Percentiles rank a stretch among this genome's conserved stretches.
Conservation (phyloP, 148 eudicot species). For the Vaccinium corymbosum region DNA sequence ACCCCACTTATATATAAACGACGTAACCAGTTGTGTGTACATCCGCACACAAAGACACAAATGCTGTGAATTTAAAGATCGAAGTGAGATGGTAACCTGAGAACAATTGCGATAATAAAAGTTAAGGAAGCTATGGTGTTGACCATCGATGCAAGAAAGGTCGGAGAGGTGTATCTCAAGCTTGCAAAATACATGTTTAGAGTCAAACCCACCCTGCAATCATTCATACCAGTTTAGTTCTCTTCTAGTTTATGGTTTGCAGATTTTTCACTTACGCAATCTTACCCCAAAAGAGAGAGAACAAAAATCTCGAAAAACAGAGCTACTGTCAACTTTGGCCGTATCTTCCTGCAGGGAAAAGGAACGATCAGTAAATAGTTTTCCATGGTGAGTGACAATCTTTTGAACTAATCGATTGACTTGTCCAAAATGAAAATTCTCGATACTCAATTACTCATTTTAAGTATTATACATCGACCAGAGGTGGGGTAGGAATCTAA, state of each 20-base stretch:
- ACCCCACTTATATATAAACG: neutral
- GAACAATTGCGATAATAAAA: slow-evolving; percentile 58
- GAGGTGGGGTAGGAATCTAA: neutral
- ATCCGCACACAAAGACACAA: neutral
- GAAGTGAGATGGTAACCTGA: slow-evolving; percentile 38
- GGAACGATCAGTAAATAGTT: neutral
- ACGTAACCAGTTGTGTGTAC: too few species aligned
- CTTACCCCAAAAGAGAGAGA: slow-evolving; percentile 74
- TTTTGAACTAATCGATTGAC: neutral
- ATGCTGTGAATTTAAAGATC: neutral
- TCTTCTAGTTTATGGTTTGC: neutral
- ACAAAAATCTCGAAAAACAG: slow-evolving; percentile 58
- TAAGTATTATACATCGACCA: too few species aligned
- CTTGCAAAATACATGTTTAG: slow-evolving; percentile 80
- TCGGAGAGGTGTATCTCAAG: slow-evolving; percentile 68
- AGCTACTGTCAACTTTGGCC: slow-evolving; percentile 67
- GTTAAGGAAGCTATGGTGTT: slow-evolving; percentile 72
- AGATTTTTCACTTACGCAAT: neutral
- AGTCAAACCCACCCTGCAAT: slow-evolving; percentile 67
- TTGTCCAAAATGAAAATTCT: neutral
- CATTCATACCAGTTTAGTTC: neutral
- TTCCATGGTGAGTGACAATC: neutral
- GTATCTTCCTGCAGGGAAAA: slow-evolving; percentile 45
- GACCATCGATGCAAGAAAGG: slow-evolving; percentile 65
- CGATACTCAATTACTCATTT: neutral